Conservation (phyloP, 108 stramenopile species). For the Cyclotella sp. region DNA sequence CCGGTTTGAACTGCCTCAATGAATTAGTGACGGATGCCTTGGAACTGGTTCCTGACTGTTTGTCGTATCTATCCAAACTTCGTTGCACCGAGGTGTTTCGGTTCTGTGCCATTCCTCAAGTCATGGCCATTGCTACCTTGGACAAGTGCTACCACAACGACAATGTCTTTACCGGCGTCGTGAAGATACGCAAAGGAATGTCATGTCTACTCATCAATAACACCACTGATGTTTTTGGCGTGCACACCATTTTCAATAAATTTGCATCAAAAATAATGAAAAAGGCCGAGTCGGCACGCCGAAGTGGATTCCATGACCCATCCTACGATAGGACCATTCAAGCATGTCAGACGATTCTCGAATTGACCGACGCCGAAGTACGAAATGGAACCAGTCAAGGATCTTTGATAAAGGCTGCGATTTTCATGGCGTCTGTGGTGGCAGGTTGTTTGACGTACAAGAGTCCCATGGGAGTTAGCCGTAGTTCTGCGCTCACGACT, state of each 20-base stretch:
- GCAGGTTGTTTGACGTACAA: constrained; percentile 20
- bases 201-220: constrained; percentile 80
- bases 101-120: constrained; percentile 99
- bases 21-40: constrained; percentile 98
- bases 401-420: constrained; percentile 9
- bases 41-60: constrained; percentile 93
- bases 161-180: constrained; percentile 98
- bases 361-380: constrained; percentile 52
- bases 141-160: constrained; percentile 93
- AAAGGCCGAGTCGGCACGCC: constrained; percentile 56
- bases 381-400: neutral
- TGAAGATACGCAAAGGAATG: constrained; percentile 94
- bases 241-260: constrained; percentile 75
- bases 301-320: constrained; percentile 70
- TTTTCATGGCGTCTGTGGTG: constrained; percentile 12
- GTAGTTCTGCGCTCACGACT: constrained; percentile 6
- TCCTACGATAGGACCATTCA: constrained; percentile 75
- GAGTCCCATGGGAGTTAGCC: constrained; percentile 5
- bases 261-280: constrained; percentile 65
- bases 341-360: constrained; percentile 72
- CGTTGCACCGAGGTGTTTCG: constrained; percentile 90
- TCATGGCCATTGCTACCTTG: constrained; percentile 99
- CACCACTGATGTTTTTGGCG: constrained; percentile 73
- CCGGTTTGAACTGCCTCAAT: constrained; percentile 87
- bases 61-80: constrained; percentile 90